phyloP scores from a whole-genome alignment of 768 basidiomycete genomes.

The Podaxis mareebaensis region DNA sequence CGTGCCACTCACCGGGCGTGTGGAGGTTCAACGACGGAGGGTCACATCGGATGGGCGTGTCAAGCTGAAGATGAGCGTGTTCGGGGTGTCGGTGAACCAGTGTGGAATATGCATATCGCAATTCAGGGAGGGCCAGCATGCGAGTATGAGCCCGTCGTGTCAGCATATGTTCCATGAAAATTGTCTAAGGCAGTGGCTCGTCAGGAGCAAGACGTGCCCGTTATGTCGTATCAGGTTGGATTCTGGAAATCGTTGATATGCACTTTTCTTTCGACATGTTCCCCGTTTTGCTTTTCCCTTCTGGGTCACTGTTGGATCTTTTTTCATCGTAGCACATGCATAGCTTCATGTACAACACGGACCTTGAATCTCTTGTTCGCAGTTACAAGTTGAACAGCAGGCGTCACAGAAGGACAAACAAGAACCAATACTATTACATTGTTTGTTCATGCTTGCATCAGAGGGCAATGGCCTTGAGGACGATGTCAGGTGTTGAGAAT shows the following conservation, averaged over 20 bases:
- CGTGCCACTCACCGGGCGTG: constrained; percentile 38
- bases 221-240: constrained; percentile 56
- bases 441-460: constrained; percentile 7
- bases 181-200: constrained; percentile 66
- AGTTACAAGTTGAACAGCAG: not conserved
- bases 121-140: constrained; percentile 61
- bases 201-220: constrained; percentile 61
- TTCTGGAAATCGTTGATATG: constrained; percentile 31
- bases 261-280: constrained; percentile 19
- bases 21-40: constrained; percentile 61
- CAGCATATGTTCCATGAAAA: constrained; percentile 67
- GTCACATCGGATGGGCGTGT: constrained; percentile 63
- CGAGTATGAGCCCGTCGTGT: constrained; percentile 57
- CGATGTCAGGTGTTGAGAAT: not conserved
- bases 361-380: constrained; percentile 1
- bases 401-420: not conserved
- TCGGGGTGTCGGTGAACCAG: constrained; percentile 64
- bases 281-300: not conserved
- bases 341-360: constrained; percentile 2
- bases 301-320: constrained; percentile 7
- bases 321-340: constrained; percentile 2
- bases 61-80: constrained; percentile 67
- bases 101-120: constrained; percentile 76
- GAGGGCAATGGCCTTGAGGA: not conserved
- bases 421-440: not conserved